Percentiles rank a stretch among this genome's conserved stretches.
These are phyloP conservation scores for Clathrus columnatus DNA, from an alignment of 768 basidiomycete species.

Conservation along the genomic window DNA sequence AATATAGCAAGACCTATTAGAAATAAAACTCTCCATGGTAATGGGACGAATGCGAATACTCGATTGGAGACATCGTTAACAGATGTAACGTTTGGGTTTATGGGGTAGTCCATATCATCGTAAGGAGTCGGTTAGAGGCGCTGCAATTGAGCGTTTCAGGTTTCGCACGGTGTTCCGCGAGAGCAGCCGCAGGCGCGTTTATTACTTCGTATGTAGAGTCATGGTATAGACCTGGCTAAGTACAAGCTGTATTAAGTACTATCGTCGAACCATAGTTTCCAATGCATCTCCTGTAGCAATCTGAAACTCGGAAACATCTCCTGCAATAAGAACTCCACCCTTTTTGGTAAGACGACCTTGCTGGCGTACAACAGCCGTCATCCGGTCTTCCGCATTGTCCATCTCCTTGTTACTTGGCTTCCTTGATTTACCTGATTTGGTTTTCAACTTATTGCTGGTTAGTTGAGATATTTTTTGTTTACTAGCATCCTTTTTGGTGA, in stretches of 20 bases:
- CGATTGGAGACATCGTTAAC: conserved; percentile 7
- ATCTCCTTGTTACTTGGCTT: conserved; percentile 22
- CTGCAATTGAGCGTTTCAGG: background rate
- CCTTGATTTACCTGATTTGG: conserved; percentile 11
- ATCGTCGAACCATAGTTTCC: conserved; percentile 6
- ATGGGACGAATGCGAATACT: conserved; percentile 42
- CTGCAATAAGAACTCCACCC: conserved; percentile 64
- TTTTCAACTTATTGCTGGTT: conserved; percentile 14
- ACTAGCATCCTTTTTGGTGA: conserved; percentile 21
- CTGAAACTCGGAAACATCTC: conserved; percentile 64
- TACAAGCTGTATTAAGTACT: background rate
- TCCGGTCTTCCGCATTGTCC: conserved; percentile 66
- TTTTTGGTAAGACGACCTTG: conserved; percentile 78
- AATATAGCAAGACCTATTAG: conserved; percentile 73
- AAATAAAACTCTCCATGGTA: conserved; percentile 86
- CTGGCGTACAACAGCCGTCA: conserved; percentile 76
- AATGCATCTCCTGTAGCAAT: conserved; percentile 26
- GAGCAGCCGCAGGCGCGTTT: background rate
- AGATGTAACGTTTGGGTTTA: conserved; percentile 2
- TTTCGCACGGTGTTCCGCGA: background rate
- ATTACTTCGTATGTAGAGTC: background rate
- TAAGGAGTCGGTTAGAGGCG: background rate
- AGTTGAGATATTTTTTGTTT: conserved; percentile 15
- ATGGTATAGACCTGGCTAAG: too few species aligned
- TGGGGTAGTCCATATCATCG: conserved; percentile 13